Conservation (phyloP, 805 yeast species). For the Teunomyces stri region DNA sequence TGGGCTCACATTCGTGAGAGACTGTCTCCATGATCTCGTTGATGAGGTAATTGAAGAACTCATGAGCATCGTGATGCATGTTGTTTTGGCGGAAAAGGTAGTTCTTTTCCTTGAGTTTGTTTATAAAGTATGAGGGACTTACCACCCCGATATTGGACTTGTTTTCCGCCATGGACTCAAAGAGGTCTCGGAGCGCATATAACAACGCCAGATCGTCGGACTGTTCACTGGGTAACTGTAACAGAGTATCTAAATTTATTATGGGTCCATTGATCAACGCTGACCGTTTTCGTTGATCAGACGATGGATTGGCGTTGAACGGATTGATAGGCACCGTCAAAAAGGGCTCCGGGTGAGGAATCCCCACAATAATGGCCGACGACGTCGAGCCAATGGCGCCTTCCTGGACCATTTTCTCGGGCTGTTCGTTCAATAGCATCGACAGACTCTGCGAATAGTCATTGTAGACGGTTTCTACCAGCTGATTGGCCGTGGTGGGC, state of each 20-base stretch:
- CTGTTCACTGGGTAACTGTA: slow-evolving; percentile 39
- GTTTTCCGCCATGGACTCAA: slow-evolving; percentile 78
- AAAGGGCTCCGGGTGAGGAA: slow-evolving; percentile 39
- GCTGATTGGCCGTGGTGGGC: slow-evolving; percentile 22
- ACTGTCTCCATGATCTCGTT: slow-evolving; percentile 66
- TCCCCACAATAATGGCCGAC: slow-evolving; percentile 34
- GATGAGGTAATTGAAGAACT: slow-evolving; percentile 81
- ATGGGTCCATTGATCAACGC: slow-evolving; percentile 83
- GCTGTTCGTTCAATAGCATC: slow-evolving; percentile 24
- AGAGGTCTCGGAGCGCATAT: slow-evolving; percentile 78
- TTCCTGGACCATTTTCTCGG: slow-evolving; percentile 11
- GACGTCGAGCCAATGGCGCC: slow-evolving; percentile 29
- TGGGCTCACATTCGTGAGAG: slow-evolving; percentile 32
- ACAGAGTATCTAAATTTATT: slow-evolving; percentile 70
- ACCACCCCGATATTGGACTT: slow-evolving; percentile 73
- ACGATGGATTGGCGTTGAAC: slow-evolving; percentile 41
- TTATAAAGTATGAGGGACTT: slow-evolving; percentile 73
- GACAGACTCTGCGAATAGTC: slow-evolving; percentile 37
- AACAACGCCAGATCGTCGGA: slow-evolving; percentile 30
- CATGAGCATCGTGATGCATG: slow-evolving; percentile 99
- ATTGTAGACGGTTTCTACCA: slow-evolving; percentile 1
- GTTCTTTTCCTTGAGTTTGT: slow-evolving; percentile 75
- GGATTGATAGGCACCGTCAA: slow-evolving; percentile 36
- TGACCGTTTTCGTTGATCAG: slow-evolving; percentile 74
- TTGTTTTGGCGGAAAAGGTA: slow-evolving; percentile 75